Percentiles rank a stretch among this genome's conserved stretches.
Conservation (phyloP, 257 asterid genomes). For the Eucommia ulmoides region DNA sequence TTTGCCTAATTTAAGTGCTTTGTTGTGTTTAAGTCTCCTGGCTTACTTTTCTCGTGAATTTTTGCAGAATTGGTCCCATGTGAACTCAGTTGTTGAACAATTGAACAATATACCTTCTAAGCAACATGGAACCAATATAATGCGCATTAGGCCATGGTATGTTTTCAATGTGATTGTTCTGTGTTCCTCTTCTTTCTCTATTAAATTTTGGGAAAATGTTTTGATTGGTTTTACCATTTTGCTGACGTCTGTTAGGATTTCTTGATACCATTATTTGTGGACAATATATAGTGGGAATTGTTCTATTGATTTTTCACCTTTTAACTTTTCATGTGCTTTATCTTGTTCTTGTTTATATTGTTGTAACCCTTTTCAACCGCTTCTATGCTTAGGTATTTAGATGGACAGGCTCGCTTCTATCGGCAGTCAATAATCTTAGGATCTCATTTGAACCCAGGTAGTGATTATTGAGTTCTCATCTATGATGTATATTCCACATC, state of each 20-base stretch:
- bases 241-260: too few relatives aligned
- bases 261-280: too few relatives aligned
- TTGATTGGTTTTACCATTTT: too few relatives aligned
- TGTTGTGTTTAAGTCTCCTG: constrained; percentile 8
- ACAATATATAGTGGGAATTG: too few relatives aligned
- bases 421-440: constrained; percentile 77
- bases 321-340: too few relatives aligned
- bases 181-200: too few relatives aligned
- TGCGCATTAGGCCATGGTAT: constrained; percentile 95
- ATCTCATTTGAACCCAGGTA: constrained; percentile 89
- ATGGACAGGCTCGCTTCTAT: constrained; percentile 78
- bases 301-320: too few relatives aligned
- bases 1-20: constrained; percentile 6
- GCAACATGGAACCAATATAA: constrained; percentile 85
- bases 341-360: not conserved
- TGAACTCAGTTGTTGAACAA: constrained; percentile 55
- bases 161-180: too few relatives aligned
- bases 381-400: constrained; percentile 53
- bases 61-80: constrained; percentile 91
- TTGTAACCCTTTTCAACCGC: constrained; percentile 5
- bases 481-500: too few relatives aligned
- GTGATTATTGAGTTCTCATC: too few relatives aligned
- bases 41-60: constrained; percentile 5
- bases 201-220: too few relatives aligned
- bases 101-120: constrained; percentile 67